Evolutionary conservation across 371 early-diverging fungal species (phyloP), one percentile per base, ranked within the genome.

Genomic region (Chytridiales sp.): DNA sequence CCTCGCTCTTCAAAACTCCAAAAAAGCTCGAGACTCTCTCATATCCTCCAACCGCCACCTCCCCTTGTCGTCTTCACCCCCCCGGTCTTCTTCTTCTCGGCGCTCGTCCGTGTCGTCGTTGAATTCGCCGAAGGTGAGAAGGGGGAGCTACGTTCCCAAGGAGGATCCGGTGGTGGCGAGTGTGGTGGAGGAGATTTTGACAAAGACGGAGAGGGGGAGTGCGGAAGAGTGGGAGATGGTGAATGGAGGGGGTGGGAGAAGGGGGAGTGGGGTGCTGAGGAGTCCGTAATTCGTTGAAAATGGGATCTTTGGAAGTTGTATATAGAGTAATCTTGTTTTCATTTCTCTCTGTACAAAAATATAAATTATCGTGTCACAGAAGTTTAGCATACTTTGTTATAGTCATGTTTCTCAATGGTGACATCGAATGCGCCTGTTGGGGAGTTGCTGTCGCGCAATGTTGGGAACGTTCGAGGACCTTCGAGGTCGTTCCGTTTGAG

Each of bases 171-270:
- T 21, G 13, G 30, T 48, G 44, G 62, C 46, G 4, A 9, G 46
- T 5, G 44, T 35, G 21, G 56, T 62, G 41, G 62, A 62, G 27
- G 31, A 6, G 15, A 56, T 62, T 35, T 36, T 62, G 56, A 48
- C 13, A n/a, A 30, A 17, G 11, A 36, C 36, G 9, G 54, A 29
- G 19, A 15, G 22, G 1, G 62, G 62, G 24, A 55, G 48, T 56
- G 36, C 11, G n/a, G 62, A 54, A 22, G 62, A 62, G 48, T 62
- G 62, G 62, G 40, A 62, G 15, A 21, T 54, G 24, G 54, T 55
- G 40, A 24, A 42, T 8, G 61, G 54, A 34, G n/a, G 34, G 1
- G 24, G 43, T 17, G 54, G 35, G 35, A 17, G 54, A 19, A 22
- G 34, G 8, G 54, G 35, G 35, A 17, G 54, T 9, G 26, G 34